phyloP scores from a whole-genome alignment of 805 yeast genomes.

The Kodamaea nitidulidarum region DNA sequence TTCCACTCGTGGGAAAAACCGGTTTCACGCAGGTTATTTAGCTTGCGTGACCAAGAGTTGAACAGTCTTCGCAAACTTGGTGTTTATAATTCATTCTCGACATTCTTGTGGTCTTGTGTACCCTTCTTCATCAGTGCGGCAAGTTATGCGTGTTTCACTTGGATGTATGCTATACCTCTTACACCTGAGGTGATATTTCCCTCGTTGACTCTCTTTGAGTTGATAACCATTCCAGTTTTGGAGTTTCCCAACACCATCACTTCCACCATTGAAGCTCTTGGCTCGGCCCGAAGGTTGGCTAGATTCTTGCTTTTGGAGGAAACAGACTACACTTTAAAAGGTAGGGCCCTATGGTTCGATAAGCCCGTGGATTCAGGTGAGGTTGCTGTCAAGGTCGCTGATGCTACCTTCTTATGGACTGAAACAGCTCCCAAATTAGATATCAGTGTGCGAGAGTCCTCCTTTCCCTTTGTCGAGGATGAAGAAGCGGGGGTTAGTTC shows the following conservation, averaged over 20 bases:
- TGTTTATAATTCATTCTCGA: conserved; percentile 27
- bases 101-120: conserved; percentile 34
- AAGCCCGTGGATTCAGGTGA: conserved; percentile 13
- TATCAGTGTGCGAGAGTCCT: too few relatives aligned
- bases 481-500: conserved; percentile 1
- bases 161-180: conserved; percentile 20
- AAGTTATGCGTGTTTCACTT: conserved; percentile 26
- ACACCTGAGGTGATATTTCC: conserved; percentile 39
- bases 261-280: conserved; percentile 26
- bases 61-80: conserved; percentile 25
- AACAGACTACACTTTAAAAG: conserved; percentile 18
- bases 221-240: conserved; percentile 32
- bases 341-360: not conserved
- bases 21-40: conserved; percentile 28
- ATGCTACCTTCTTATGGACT: conserved; percentile 35
- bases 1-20: conserved; percentile 42
- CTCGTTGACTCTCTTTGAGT: conserved; percentile 33
- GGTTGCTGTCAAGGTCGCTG: conserved; percentile 35
- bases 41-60: conserved; percentile 35
- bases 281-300: conserved; percentile 30
- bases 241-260: conserved; percentile 29
- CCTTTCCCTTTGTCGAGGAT: too few relatives aligned
- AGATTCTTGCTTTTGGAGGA: conserved; percentile 33
- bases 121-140: conserved; percentile 36
- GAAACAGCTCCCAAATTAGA: not conserved